A percentile compares a stretch with the other conserved stretches of the same genome.
phyloP scores from a whole-genome alignment of 768 basidiomycete species.

The Auricularia heimuer region DNA sequence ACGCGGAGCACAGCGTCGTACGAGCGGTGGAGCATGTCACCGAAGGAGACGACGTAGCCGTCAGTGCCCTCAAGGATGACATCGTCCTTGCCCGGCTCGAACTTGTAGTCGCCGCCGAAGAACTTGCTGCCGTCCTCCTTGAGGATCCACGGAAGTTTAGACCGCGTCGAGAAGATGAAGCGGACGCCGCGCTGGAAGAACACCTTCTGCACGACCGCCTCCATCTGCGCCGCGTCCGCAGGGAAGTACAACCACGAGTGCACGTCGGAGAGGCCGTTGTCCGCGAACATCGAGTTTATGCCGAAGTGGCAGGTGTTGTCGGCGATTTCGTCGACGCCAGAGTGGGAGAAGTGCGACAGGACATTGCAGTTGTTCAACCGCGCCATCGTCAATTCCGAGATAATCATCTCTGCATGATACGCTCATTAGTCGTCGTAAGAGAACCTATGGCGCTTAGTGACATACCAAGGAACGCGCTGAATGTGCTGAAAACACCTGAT shows the following conservation, averaged over 20 bases:
- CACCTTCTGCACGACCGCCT: conserved; percentile 60
- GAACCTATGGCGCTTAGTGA: neutral
- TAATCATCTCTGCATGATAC: conserved; percentile 53
- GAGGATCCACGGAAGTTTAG: conserved; percentile 82
- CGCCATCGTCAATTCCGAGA: conserved; percentile 90
- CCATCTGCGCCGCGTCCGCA: conserved; percentile 74
- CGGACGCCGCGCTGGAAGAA: conserved; percentile 79
- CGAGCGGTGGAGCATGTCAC: conserved; percentile 78
- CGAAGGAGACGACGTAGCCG: conserved; percentile 78
- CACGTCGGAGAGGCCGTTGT: conserved; percentile 76
- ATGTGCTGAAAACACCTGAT: conserved; percentile 65
- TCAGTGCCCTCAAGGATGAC: conserved; percentile 63
- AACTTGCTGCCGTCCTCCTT: conserved; percentile 60
- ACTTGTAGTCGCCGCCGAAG: conserved; percentile 61
- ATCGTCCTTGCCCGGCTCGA: conserved; percentile 80
- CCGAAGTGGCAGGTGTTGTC: conserved; percentile 55
- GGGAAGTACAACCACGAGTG: conserved; percentile 83
- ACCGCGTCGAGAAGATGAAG: conserved; percentile 82
- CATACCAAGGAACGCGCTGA: conserved; percentile 64
- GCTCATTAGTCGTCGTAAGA: neutral
- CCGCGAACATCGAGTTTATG: conserved; percentile 79
- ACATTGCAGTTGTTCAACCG: conserved; percentile 83
- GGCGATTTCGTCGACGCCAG: conserved; percentile 52
- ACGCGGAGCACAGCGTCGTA: conserved; percentile 74
- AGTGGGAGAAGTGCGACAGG: conserved; percentile 82